Conservation (phyloP, 345 rosid genomes). For the Adansonia digitata region DNA sequence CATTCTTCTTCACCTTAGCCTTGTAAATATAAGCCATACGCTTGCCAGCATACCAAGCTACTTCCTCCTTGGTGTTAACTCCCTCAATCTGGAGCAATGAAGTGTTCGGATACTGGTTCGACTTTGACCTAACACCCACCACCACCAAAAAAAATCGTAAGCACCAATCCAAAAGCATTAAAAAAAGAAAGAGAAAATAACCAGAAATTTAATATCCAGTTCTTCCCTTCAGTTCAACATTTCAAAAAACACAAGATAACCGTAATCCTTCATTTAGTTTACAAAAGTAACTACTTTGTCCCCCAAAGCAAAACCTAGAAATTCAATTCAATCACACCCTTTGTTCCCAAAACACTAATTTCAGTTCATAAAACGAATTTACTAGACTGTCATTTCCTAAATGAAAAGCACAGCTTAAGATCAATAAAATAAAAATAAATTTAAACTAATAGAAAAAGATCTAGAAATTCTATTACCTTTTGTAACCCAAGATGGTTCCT, state of each 20-base stretch:
- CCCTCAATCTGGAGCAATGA: conserved; percentile 4
- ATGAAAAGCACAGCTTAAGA: too few relatives aligned
- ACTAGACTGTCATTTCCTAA: too few relatives aligned
- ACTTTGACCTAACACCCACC: conserved; percentile 12
- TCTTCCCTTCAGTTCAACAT: neutral
- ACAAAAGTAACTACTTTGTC: neutral
- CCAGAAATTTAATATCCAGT: neutral
- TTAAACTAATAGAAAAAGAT: neutral
- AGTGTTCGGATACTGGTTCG: conserved; percentile 61
- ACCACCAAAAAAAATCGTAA: neutral
- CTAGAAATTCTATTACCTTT: neutral
- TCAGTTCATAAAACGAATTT: neutral
- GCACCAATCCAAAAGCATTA: neutral
- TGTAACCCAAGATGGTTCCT: conserved; percentile 3
- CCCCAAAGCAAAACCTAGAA: neutral
- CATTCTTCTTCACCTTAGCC: neutral
- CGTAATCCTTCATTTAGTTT: neutral
- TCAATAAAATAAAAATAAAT: neutral
- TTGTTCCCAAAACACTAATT: neutral
- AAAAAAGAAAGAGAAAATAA: neutral
- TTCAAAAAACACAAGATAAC: too few relatives aligned
- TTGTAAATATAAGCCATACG: neutral
- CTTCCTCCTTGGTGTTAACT: neutral
- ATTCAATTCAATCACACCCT: too few relatives aligned
- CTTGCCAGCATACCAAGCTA: neutral